These are phyloP conservation scores for Fusarium euwallaceae DNA, from an alignment of 2,329 filamentous ascomycete genomes.

Conservation along the genomic window DNA sequence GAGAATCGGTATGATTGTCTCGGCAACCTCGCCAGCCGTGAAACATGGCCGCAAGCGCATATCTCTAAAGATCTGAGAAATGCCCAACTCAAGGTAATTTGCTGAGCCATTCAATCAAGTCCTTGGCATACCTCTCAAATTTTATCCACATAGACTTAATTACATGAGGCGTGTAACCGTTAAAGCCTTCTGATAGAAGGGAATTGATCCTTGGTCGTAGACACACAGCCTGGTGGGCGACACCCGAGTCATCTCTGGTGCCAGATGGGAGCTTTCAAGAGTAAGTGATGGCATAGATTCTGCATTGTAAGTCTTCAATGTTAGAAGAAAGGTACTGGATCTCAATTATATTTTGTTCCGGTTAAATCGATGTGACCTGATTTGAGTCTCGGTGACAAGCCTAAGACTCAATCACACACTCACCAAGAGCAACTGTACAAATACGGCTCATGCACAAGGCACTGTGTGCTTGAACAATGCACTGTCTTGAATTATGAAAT, in stretches of 20 bases:
- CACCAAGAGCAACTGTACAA: background rate
- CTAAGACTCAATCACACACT: background rate
- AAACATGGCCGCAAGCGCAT: background rate
- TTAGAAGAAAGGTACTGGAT: background rate
- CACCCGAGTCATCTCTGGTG: background rate
- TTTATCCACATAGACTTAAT: background rate
- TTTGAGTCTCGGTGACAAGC: background rate
- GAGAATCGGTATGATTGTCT: background rate
- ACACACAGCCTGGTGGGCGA: background rate
- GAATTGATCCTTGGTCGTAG: background rate
- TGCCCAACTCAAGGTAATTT: background rate
- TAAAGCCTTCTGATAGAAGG: background rate
- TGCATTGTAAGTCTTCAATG: background rate
- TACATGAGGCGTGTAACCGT: background rate
- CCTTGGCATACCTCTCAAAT: background rate
- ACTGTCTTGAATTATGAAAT: constrained; percentile 18
- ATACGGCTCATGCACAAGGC: constrained; percentile 8
- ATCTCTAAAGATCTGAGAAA: background rate
- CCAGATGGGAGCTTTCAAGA: background rate
- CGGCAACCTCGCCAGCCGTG: background rate
- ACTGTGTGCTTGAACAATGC: background rate
- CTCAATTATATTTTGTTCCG: background rate
- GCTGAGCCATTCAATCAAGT: background rate
- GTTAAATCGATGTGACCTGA: background rate
- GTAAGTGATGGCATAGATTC: background rate